phyloP scores from a whole-genome alignment of 2,329 filamentous ascomycete genomes.

The Cercospora beticola region DNA sequence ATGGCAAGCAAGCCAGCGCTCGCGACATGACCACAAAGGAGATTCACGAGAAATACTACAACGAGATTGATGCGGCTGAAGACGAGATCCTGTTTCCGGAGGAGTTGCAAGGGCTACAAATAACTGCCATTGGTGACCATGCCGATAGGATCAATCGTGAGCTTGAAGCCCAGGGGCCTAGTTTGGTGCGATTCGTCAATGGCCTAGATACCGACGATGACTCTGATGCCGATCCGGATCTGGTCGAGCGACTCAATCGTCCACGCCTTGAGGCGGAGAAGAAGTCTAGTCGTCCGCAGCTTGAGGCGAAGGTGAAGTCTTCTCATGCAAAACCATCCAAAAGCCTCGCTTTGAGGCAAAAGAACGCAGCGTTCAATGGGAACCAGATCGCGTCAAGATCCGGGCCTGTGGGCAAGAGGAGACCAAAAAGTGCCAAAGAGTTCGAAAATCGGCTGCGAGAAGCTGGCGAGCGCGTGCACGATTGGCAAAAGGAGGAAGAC shows the following conservation, averaged over 20 bases:
- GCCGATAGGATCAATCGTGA: neutral
- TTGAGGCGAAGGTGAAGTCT: neutral
- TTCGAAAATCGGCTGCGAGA: neutral
- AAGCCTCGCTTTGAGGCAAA: neutral
- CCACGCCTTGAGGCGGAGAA: neutral
- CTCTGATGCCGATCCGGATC: neutral
- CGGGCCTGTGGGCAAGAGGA: neutral
- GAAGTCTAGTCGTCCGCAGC: neutral
- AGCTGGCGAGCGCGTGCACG: neutral
- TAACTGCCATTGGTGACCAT: neutral
- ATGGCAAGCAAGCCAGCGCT: neutral
- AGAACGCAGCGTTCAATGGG: neutral
- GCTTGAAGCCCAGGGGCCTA: neutral
- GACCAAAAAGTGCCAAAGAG: neutral
- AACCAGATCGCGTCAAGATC: neutral
- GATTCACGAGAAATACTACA: neutral
- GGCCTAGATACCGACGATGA: neutral
- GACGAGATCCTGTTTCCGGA: neutral
- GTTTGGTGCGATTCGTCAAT: neutral
- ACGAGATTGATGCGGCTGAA: neutral
- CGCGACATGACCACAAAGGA: neutral
- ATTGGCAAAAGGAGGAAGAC: neutral
- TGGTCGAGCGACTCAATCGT: neutral
- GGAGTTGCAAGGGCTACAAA: neutral
- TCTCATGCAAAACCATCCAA: neutral